phyloP scores from a whole-genome alignment of 1,284 basidiomycete species.

The Schizopora paradoxa region DNA sequence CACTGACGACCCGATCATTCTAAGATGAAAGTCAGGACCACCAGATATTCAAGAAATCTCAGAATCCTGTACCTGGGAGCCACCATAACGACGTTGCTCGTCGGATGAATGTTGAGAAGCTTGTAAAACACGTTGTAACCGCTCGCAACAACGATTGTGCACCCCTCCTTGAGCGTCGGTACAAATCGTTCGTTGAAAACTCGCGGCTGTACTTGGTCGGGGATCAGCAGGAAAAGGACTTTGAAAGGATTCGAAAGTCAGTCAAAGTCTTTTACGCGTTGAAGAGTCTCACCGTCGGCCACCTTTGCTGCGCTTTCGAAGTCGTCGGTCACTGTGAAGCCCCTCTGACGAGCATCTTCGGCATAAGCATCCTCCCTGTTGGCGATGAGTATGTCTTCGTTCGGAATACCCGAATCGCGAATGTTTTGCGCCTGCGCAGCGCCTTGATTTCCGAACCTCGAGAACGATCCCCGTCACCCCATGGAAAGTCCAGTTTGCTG shows the following conservation, averaged over 20 bases:
- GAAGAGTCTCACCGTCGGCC: conserved; percentile 47
- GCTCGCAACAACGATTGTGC: conserved; percentile 53
- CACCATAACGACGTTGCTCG: conserved; percentile 63
- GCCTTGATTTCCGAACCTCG: conserved; percentile 61
- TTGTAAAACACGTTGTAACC: conserved; percentile 65
- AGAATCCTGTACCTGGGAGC: conserved; percentile 45
- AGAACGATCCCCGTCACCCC: conserved; percentile 6
- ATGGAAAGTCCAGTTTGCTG: not conserved
- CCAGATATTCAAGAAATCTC: not conserved
- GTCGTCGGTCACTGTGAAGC: conserved; percentile 52
- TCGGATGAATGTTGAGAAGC: conserved; percentile 46
- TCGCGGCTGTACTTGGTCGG: conserved; percentile 58
- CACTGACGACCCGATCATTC: conserved; percentile 45
- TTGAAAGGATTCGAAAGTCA: conserved; percentile 7
- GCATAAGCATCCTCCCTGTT: conserved; percentile 56
- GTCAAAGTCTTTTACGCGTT: not conserved
- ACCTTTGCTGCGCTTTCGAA: conserved; percentile 50
- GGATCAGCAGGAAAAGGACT: conserved; percentile 59
- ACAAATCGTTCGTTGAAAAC: conserved; percentile 53
- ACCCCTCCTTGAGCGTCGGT: conserved; percentile 44
- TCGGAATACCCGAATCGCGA: conserved; percentile 57
- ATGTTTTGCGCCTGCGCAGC: conserved; percentile 63
- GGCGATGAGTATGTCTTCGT: conserved; percentile 54
- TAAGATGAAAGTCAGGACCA: conserved; percentile 1
- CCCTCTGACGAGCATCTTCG: conserved; percentile 49